A percentile compares a stretch with the other conserved stretches of the same genome.
These are phyloP conservation scores for Trapa bicornis DNA, from an alignment of 345 rosid genomes.

Conservation along the genomic window DNA sequence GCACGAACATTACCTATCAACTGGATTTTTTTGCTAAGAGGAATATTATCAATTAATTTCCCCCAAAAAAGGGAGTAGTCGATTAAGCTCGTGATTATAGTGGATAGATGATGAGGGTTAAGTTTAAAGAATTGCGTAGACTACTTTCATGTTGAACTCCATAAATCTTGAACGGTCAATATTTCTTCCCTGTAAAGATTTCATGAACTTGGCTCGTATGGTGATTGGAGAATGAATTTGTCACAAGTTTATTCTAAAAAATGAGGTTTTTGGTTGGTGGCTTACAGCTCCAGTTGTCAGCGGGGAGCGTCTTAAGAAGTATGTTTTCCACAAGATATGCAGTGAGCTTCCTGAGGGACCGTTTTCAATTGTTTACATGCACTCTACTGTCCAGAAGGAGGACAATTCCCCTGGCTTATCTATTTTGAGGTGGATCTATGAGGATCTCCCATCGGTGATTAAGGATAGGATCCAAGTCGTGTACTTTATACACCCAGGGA, in stretches of 20 bases:
- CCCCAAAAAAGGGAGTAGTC: too few relatives aligned
- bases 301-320: conserved; percentile 73
- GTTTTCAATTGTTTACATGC: conserved; percentile 71
- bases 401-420: conserved; percentile 77
- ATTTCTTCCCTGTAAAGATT: background rate
- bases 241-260: background rate
- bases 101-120: too few relatives aligned
- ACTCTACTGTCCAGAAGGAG: conserved; percentile 69
- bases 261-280: conserved; percentile 3
- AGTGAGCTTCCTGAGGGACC: conserved; percentile 74
- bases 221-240: background rate
- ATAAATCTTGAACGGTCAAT: background rate
- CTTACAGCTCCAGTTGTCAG: conserved; percentile 68
- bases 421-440: conserved; percentile 89
- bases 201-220: background rate
- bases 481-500: conserved; percentile 82
- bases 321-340: conserved; percentile 57
- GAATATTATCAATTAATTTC: too few relatives aligned
- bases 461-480: conserved; percentile 73
- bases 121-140: too few relatives aligned
- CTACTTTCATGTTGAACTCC: background rate
- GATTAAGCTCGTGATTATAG: too few relatives aligned
- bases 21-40: too few relatives aligned
- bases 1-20: too few relatives aligned
- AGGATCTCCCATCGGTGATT: conserved; percentile 55